Evolutionary conservation across 345 rosid species (phyloP).

Genomic region (Stellera chamaejasme): DNA sequence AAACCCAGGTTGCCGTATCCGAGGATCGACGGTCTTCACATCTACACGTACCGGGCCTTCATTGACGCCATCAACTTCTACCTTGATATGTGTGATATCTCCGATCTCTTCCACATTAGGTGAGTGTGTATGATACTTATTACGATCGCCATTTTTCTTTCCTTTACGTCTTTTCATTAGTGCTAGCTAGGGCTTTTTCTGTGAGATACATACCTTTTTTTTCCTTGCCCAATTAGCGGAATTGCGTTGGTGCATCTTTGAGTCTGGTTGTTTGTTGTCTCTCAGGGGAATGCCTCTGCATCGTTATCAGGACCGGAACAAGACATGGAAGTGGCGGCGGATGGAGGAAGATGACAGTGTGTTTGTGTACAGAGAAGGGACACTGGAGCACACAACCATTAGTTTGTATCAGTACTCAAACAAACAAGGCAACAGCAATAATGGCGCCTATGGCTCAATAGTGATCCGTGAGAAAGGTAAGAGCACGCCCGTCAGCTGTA

Average conservation of each 20-base stretch:
- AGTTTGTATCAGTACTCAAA: conserved; percentile 15
- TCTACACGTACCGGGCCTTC: conserved; percentile 36
- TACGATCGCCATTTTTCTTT: not conserved
- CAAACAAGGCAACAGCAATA: not conserved
- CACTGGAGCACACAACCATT: conserved; percentile 23
- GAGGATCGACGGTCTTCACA: conserved; percentile 47
- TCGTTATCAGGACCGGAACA: conserved; percentile 10
- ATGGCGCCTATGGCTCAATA: not conserved
- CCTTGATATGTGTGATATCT: conserved; percentile 27
- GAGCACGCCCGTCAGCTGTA: conserved; percentile 4
- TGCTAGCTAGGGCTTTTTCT: no score
- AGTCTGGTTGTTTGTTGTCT: not conserved
- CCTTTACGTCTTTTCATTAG: no score
- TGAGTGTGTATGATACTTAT: conserved; percentile 9
- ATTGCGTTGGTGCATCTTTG: no score
- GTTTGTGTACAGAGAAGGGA: conserved; percentile 44
- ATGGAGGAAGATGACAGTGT: conserved; percentile 33
- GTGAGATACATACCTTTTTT: not conserved
- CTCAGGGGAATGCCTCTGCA: conserved; percentile 40
- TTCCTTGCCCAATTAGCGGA: not conserved
- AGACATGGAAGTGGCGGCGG: conserved; percentile 43
- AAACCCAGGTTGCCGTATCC: conserved; percentile 39
- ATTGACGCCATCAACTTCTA: conserved; percentile 45
- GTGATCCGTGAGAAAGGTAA: conserved; percentile 11
- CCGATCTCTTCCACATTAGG: conserved; percentile 46